Percentiles rank a stretch among this genome's conserved stretches.
Conservation (phyloP, 768 basidiomycete species). For the Collybiopsis confluens region DNA sequence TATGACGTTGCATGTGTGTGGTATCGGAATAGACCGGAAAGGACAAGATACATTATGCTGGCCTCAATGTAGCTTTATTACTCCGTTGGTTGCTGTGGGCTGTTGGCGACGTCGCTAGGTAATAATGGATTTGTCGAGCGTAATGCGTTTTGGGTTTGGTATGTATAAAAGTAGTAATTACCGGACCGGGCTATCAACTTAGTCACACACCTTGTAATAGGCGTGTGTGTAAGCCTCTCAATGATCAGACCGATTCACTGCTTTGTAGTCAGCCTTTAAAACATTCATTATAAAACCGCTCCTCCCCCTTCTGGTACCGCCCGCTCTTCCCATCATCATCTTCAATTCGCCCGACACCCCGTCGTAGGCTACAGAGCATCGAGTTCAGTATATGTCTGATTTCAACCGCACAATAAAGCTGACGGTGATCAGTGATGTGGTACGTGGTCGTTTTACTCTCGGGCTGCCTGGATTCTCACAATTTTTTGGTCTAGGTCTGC, state of each 20-base stretch:
- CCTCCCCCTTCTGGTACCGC: constrained; percentile 1
- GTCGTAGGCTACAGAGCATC: background rate
- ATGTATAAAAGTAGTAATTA: too few species aligned
- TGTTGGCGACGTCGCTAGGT: too few species aligned
- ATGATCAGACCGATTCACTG: constrained; percentile 20
- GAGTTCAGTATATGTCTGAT: constrained; percentile 7
- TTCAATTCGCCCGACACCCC: background rate
- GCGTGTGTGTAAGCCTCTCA: constrained; percentile 23
- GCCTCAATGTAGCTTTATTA: background rate
- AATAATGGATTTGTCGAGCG: constrained; percentile 3
- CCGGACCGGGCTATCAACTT: too few species aligned
- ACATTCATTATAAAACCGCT: constrained; percentile 10
- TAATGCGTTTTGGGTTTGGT: too few species aligned
- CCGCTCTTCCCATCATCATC: constrained; percentile 7
- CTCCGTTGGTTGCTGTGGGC: background rate
- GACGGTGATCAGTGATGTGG: constrained; percentile 47
- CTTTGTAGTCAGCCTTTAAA: constrained; percentile 10
- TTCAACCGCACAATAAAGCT: constrained; percentile 40
- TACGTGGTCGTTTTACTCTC: constrained; percentile 19
- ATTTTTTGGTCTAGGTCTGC: constrained; percentile 33
- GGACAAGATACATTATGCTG: background rate
- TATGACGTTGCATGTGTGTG: too few species aligned
- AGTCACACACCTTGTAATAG: background rate
- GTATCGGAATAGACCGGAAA: too few species aligned
- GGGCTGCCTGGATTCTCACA: constrained; percentile 6